Percentiles rank a stretch among this genome's conserved stretches.
phyloP scores from a whole-genome alignment of 805 yeast genomes.

The Brettanomyces nanus region DNA sequence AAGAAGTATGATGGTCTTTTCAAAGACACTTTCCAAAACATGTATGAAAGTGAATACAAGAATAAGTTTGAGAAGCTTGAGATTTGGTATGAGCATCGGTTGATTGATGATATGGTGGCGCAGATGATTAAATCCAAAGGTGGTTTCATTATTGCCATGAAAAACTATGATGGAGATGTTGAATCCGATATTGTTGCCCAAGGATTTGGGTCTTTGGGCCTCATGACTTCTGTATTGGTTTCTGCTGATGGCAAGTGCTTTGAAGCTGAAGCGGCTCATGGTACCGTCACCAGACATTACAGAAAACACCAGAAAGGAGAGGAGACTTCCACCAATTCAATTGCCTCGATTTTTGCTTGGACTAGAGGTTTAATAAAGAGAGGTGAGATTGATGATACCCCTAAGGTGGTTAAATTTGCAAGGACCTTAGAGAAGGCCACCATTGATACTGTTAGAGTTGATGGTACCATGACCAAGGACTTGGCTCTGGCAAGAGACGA shows the following conservation, averaged over 20 bases:
- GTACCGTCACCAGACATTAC: slow-evolving; percentile 95
- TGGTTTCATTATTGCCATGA: slow-evolving; percentile 91
- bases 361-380: slow-evolving; percentile 88
- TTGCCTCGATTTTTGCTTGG: slow-evolving; percentile 97
- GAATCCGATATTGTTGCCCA: slow-evolving; percentile 96
- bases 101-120: slow-evolving; percentile 98
- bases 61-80: slow-evolving; percentile 63
- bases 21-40: slow-evolving; percentile 83
- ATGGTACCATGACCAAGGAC: slow-evolving; percentile 93
- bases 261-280: slow-evolving; percentile 98
- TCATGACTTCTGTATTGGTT: slow-evolving; percentile 94
- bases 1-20: slow-evolving; percentile 92
- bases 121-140: slow-evolving; percentile 96
- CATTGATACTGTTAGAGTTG: slow-evolving; percentile 73
- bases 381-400: slow-evolving; percentile 81
- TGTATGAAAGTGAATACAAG: slow-evolving; percentile 67
- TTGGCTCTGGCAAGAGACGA: slow-evolving; percentile 84
- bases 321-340: slow-evolving; percentile 95
- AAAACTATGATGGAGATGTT: slow-evolving; percentile 97
- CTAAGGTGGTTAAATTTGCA: slow-evolving; percentile 78
- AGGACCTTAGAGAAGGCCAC: slow-evolving; percentile 74
- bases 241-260: slow-evolving; percentile 96
- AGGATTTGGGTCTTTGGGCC: slow-evolving; percentile 93
- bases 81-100: slow-evolving; percentile 95
- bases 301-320: slow-evolving; percentile 95